These are phyloP conservation scores for Yamadazyma diospyri DNA, from an alignment of 1,139 yeast genomes.

Conservation along the genomic window DNA sequence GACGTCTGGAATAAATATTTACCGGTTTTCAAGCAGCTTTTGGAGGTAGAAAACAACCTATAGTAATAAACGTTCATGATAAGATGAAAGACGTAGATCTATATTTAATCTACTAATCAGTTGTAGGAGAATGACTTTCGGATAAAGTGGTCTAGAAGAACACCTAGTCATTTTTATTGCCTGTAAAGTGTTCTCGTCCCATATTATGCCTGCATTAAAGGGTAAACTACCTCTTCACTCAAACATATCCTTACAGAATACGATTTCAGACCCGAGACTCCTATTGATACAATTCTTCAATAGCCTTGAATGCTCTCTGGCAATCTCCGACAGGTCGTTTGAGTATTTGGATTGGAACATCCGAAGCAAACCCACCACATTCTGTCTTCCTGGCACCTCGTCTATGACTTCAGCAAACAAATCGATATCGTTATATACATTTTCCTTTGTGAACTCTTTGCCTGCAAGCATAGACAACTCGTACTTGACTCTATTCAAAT, in stretches of 20 bases:
- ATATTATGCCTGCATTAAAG: too few species aligned
- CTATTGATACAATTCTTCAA: slow-evolving; percentile 14
- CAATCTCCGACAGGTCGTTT: slow-evolving; percentile 13
- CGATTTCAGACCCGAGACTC: slow-evolving; percentile 12
- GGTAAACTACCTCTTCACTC: slow-evolving; percentile 7
- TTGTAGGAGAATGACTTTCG: too few species aligned
- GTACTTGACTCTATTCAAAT: slow-evolving; percentile 31
- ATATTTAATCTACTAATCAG: too few species aligned
- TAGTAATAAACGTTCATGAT: slow-evolving; percentile 3
- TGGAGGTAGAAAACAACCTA: slow-evolving; percentile 13
- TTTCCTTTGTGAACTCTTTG: slow-evolving; percentile 17
- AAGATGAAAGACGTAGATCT: too few species aligned
- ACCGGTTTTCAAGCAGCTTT: slow-evolving; percentile 11
- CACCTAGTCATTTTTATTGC: too few species aligned
- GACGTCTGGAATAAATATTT: slow-evolving; percentile 12
- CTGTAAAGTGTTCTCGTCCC: too few species aligned
- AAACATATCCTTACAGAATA: slow-evolving; percentile 15
- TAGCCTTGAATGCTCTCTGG: slow-evolving; percentile 15
- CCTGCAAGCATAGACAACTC: slow-evolving; percentile 23
- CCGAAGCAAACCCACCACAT: slow-evolving; percentile 41
- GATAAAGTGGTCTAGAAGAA: too few species aligned
- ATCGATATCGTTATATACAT: slow-evolving; percentile 16
- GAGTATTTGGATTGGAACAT: slow-evolving; percentile 10
- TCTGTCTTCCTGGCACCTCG: slow-evolving; percentile 19
- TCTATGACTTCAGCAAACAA: slow-evolving; percentile 16